Evolutionary conservation across 1,284 basidiomycete species (phyloP).

Genomic region (Exobasidium rhododendri): DNA sequence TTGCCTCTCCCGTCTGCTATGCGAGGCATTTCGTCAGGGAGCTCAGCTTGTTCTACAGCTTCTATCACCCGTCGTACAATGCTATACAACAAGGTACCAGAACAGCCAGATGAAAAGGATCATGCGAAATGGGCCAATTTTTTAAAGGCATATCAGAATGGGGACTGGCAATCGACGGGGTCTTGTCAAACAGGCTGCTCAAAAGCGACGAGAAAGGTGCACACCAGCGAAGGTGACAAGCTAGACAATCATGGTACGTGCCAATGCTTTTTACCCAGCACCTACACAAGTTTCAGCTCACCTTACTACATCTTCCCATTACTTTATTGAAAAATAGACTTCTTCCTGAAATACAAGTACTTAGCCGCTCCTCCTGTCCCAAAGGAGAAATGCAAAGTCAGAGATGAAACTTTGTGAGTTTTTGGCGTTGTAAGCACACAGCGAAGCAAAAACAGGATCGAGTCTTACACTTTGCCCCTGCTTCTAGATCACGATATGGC

Average conservation of each 20-base stretch:
- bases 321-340: background rate
- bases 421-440: no score
- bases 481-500: background rate
- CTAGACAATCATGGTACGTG: background rate
- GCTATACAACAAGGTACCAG: background rate
- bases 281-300: no score
- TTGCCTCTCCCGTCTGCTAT: background rate
- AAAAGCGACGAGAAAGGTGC: background rate
- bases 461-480: background rate
- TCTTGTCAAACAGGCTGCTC: background rate
- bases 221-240: background rate
- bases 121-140: slow-evolving; percentile 8
- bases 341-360: slow-evolving; percentile 10
- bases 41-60: slow-evolving; percentile 1
- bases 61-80: background rate
- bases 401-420: slow-evolving; percentile 11
- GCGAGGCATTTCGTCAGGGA: background rate
- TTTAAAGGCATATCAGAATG: slow-evolving; percentile 11
- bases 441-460: no score
- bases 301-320: background rate
- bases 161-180: background rate
- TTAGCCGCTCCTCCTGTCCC: slow-evolving; percentile 5
- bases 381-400: background rate
- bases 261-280: background rate
- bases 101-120: slow-evolving; percentile 6